Evolutionary conservation across 768 basidiomycete species (phyloP).

Genomic region (Mycena rebaudengoi): DNA sequence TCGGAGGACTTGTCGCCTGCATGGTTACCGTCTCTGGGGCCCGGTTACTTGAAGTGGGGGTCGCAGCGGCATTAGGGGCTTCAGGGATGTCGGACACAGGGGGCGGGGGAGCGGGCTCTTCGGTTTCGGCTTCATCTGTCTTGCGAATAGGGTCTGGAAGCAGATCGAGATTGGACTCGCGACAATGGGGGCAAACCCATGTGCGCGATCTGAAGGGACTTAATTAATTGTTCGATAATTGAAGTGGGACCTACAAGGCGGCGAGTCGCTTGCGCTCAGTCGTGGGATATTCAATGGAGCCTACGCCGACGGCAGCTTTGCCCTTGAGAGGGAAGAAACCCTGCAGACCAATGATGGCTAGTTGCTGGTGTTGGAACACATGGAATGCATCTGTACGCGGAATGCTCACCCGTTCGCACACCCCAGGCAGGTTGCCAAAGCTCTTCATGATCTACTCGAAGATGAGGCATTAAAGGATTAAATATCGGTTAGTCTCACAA

Average conservation of each 20-base stretch:
- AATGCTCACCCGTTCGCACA: slow-evolving; percentile 81
- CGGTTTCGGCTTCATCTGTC: not conserved
- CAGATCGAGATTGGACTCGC: slow-evolving; percentile 68
- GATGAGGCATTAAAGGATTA: slow-evolving; percentile 22
- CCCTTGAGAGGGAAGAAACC: slow-evolving; percentile 91
- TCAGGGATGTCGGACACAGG: not conserved
- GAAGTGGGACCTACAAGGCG: slow-evolving; percentile 59
- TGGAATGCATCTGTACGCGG: not conserved
- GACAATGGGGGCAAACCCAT: slow-evolving; percentile 83
- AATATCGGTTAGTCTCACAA: slow-evolving; percentile 62
- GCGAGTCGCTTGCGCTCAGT: slow-evolving; percentile 84
- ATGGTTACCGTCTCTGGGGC: slow-evolving; percentile 8
- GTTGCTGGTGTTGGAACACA: too few relatives aligned
- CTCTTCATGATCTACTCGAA: slow-evolving; percentile 84
- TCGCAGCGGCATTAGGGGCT: not conserved
- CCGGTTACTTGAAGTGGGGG: not conserved
- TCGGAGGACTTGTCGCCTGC: slow-evolving; percentile 17
- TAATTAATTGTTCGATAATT: slow-evolving; percentile 7
- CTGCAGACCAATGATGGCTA: slow-evolving; percentile 90
- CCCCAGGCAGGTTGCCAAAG: slow-evolving; percentile 99
- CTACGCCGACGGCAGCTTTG: slow-evolving; percentile 86
- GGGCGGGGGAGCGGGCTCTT: not conserved
- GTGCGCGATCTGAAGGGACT: slow-evolving; percentile 69
- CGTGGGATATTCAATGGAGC: slow-evolving; percentile 83
- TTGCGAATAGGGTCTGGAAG: slow-evolving; percentile 70